A percentile compares a stretch with the other conserved stretches of the same genome.
Conservation (phyloP, 2,329 filamentous ascomycete genomes). For the Xylaria sp. region DNA sequence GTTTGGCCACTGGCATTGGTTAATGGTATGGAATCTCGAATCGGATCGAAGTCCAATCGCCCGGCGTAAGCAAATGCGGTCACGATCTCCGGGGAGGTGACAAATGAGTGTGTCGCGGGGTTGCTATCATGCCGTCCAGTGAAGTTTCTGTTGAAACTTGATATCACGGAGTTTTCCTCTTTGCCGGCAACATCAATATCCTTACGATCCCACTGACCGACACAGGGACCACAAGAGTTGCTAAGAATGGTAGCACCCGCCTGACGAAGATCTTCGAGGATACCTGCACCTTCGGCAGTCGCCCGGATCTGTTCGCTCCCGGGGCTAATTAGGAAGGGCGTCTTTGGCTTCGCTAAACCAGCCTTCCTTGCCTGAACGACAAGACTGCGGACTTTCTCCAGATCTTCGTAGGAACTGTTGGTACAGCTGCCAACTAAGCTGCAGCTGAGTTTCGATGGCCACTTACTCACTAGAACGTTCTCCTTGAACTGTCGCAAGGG, state of each 20-base stretch:
- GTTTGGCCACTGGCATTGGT: too few relatives aligned
- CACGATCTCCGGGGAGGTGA: slow-evolving; percentile 91
- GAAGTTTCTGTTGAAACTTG: slow-evolving; percentile 99
- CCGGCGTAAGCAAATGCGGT: too few relatives aligned
- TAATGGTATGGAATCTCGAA: too few relatives aligned
- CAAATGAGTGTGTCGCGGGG: slow-evolving; percentile 92
- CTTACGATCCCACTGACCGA: slow-evolving; percentile 92
- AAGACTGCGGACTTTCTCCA: too few relatives aligned
- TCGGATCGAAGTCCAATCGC: too few relatives aligned
- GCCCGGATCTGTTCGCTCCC: slow-evolving; percentile 97
- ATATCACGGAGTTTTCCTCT: slow-evolving; percentile 99
- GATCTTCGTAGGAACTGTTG: too few relatives aligned
- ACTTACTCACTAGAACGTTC: slow-evolving; percentile 90
- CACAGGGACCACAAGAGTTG: slow-evolving; percentile 92
- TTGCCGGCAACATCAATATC: too few relatives aligned
- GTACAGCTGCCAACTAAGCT: too few relatives aligned
- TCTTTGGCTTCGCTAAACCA: too few relatives aligned
- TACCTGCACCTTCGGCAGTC: slow-evolving; percentile 87
- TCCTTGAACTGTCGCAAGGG: slow-evolving; percentile 97
- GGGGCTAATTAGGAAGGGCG: slow-evolving; percentile 91
- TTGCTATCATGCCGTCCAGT: slow-evolving; percentile 97
- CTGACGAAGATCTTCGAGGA: slow-evolving; percentile 93
- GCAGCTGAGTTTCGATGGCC: slow-evolving; percentile 96
- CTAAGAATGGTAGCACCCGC: slow-evolving; percentile 94
- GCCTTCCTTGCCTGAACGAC: too few relatives aligned